Evolutionary conservation across 1,139 yeast species (phyloP), one percentile per base, ranked within the genome.

Genomic region (Saccharomyces hybrid): DNA sequence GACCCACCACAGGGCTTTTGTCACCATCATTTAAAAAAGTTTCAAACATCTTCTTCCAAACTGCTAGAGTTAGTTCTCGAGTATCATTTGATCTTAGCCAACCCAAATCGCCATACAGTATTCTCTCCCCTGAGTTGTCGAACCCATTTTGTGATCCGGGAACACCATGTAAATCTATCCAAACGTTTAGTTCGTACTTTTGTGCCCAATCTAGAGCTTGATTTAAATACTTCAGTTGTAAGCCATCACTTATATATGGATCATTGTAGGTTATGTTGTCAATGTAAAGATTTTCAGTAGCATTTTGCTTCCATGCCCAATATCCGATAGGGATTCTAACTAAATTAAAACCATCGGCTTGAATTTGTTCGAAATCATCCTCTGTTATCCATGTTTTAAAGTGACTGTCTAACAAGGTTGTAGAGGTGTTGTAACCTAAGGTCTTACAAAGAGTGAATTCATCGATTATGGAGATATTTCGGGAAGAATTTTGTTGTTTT

Each of bases 131-230:
- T 2, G 86, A 81, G 65, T 83, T 83, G 62, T 83, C 88, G 65
- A 83, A 83, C n/a, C 88, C 88, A 65, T 83, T 83, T 62, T 83
- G 88, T 2, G 86, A 79, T 1, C 86, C 86, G 2, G 87, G 87
- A 7, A 77, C 81, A 27, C 87, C 87, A 63, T 83, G 88, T 54
- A 83, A 69, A 65, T 83, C 87, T 53, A 83, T 72, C 86, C 83
- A 79, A 9, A 81, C 82, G 58, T 78, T 80, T 54, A 83, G 66
- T 31, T 72, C 79, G 59, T 78, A 66, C 31, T 71, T 69, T 38
- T 73, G 63, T 26, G 83, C 77, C 88, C 88, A 83, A 28, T 66
- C 73, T 42, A 83, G 69, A 1, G 86, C 83, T 57, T 72, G 66
- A 55, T 81, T 82, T 52, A 83, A 66, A 62, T 81, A 82, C 1